Conservation (phyloP, 2,329 filamentous ascomycete genomes). For the Claviceps sp. region DNA sequence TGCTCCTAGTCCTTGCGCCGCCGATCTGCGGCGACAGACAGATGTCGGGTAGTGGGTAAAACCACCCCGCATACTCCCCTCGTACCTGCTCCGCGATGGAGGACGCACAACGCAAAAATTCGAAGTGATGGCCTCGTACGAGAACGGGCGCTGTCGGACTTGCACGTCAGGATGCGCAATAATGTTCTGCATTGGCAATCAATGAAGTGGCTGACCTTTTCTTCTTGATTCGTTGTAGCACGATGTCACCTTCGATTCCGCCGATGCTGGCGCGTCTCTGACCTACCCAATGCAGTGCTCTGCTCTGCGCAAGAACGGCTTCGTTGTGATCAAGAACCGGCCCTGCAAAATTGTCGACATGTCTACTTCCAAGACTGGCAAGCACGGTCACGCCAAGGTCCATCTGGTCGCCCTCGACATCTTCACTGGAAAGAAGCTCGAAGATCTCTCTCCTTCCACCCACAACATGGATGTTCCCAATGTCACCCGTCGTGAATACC, state of each 20-base stretch:
- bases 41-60: slow-evolving; percentile 15
- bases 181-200: not conserved
- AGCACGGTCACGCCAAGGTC: slow-evolving; percentile 99
- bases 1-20: slow-evolving; percentile 9
- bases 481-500: slow-evolving; percentile 80
- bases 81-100: slow-evolving; percentile 20
- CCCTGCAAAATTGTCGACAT: slow-evolving; percentile 99
- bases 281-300: slow-evolving; percentile 99
- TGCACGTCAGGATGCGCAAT: not conserved
- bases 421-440: slow-evolving; percentile 99
- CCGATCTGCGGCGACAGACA: slow-evolving; percentile 13
- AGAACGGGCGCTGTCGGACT: not conserved
- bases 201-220: slow-evolving; percentile 7
- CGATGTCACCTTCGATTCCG: slow-evolving; percentile 70
- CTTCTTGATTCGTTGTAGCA: slow-evolving; percentile 30
- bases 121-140: not conserved
- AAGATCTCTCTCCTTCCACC: slow-evolving; percentile 97
- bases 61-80: slow-evolving; percentile 34
- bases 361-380: slow-evolving; percentile 99
- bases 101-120: slow-evolving; percentile 8
- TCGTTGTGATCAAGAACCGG: slow-evolving; percentile 95
- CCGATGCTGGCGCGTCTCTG: slow-evolving; percentile 87
- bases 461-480: slow-evolving; percentile 97
- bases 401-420: slow-evolving; percentile 96
- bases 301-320: slow-evolving; percentile 97